Base-by-base conservation (phyloP, 257 asterid genomes). In the Henckelia pumila region DNA sequence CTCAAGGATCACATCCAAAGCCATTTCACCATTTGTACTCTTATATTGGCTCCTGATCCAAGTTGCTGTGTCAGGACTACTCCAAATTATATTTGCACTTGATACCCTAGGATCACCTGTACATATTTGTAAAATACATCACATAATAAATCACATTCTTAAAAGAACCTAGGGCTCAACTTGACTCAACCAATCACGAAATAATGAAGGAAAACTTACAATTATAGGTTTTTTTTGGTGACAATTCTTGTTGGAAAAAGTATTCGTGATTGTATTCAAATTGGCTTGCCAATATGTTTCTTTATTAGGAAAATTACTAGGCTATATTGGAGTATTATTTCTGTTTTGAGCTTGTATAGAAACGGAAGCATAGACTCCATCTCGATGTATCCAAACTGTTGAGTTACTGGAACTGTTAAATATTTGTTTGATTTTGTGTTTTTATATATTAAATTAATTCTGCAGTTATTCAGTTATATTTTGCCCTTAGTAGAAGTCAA, bases 41-140 rank as follows among this genome's bases (percentile, higher is more conserved):
- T 79, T 85, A 74, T 75, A 40, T 59, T 86, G 91, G 80, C 85
- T 85, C 79, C 88, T 86, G 62, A 78, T 81, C 96, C 91, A 89
- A 71, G 95, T 81, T 29, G 86, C 86, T 25, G 91, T 83, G 64
- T 86, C 95, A 6, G 96, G 90, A 71, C 76, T 86, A 69, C 81
- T 67, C 97, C 97, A 91, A 37, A 80, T 72, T 69, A 89, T 68
- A 69, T 81, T 79, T 24, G 88, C 97, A 61, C 80, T 68, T 62
- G 95, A 78, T 69, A 94, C 86, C 81, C 95, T 87, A 35, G 95
- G 85, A 84, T 94, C 97, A 75, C 97, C 99, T 94, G 84, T 73
- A 67, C 49, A 77, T 76, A 64, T 37, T 58, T 32, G 14, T 14
- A 67, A 71, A n/a, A 63, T 59, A 49, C 58, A 66, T 32, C 30